Conservation (phyloP, 306 rosid genomes). For the Dryas octopetala region DNA sequence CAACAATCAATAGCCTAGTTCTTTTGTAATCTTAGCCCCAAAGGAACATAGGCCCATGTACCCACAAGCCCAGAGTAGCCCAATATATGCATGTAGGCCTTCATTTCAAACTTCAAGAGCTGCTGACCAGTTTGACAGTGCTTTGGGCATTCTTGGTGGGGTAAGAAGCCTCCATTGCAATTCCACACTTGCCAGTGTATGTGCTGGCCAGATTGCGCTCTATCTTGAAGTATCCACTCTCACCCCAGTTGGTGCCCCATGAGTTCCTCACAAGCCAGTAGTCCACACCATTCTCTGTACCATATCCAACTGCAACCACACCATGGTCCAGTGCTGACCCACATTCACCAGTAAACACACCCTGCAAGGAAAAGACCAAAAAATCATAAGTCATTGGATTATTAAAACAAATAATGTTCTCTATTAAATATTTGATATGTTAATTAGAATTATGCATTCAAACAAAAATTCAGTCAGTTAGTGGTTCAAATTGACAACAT, state of each 20-base stretch:
- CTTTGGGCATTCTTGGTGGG: constrained; percentile 56
- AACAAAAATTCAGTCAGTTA: no score
- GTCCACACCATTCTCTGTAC: constrained; percentile 72
- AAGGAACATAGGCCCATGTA: not conserved
- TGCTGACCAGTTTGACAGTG: no score
- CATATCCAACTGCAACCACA: constrained; percentile 88
- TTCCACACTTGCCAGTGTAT: constrained; percentile 71
- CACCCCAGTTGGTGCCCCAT: constrained; percentile 92
- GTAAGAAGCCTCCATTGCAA: constrained; percentile 72
- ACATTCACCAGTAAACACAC: constrained; percentile 77
- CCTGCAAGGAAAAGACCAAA: constrained; percentile 38
- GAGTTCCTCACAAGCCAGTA: constrained; percentile 97
- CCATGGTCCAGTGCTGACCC: constrained; percentile 73
- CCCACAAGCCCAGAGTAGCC: not conserved
- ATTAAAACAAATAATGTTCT: no score
- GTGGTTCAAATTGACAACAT: no score
- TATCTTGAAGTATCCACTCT: constrained; percentile 76
- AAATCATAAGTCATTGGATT: not conserved
- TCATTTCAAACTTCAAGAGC: no score
- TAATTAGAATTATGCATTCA: no score
- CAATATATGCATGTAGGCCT: no score
- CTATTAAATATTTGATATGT: no score
- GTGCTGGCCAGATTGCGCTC: constrained; percentile 51
- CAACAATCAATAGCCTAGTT: not conserved
- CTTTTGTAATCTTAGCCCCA: not conserved